Evolutionary conservation across 2,329 filamentous ascomycete genomes (phyloP).

Genomic region (Phialophora chinensis): DNA sequence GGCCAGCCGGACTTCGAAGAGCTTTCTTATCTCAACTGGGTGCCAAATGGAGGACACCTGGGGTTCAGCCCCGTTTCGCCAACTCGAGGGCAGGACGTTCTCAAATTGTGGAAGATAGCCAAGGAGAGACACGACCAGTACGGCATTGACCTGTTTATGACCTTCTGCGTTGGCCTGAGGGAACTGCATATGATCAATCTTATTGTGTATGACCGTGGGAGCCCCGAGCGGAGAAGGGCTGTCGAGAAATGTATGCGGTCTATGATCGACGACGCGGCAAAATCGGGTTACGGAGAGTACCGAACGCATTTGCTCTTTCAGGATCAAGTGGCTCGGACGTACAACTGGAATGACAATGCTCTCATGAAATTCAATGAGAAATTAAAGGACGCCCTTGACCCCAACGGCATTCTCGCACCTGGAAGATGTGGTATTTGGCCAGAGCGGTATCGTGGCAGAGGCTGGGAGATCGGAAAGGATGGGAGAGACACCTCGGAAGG

Average conservation of each 20-base stretch:
- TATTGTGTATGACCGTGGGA: conserved; percentile 43
- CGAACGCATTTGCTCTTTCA: conserved; percentile 54
- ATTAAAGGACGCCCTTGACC: conserved; percentile 57
- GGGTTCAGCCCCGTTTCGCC: conserved; percentile 47
- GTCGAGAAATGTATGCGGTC: conserved; percentile 40
- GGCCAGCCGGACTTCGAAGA: conserved; percentile 42
- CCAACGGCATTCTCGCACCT: conserved; percentile 56
- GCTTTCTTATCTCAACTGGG: conserved; percentile 44
- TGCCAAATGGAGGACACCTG: conserved; percentile 45
- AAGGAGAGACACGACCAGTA: conserved; percentile 37
- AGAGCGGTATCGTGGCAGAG: conserved; percentile 25
- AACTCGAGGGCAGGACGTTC: conserved; percentile 44
- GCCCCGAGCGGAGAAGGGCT: conserved; percentile 39
- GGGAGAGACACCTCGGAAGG: conserved; percentile 16
- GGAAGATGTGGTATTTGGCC: conserved; percentile 56
- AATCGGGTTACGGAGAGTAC: conserved; percentile 54
- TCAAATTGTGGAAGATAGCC: conserved; percentile 41
- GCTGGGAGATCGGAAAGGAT: conserved; percentile 31
- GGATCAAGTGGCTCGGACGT: conserved; percentile 55
- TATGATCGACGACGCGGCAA: conserved; percentile 49
- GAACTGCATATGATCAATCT: conserved; percentile 47
- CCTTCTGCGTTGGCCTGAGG: conserved; percentile 37
- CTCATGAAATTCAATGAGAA: conserved; percentile 53
- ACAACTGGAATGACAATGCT: conserved; percentile 51
- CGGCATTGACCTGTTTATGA: conserved; percentile 37